These are phyloP conservation scores for Nothopassalora personata DNA, from an alignment of 2,329 filamentous ascomycete species.

Conservation along the genomic window DNA sequence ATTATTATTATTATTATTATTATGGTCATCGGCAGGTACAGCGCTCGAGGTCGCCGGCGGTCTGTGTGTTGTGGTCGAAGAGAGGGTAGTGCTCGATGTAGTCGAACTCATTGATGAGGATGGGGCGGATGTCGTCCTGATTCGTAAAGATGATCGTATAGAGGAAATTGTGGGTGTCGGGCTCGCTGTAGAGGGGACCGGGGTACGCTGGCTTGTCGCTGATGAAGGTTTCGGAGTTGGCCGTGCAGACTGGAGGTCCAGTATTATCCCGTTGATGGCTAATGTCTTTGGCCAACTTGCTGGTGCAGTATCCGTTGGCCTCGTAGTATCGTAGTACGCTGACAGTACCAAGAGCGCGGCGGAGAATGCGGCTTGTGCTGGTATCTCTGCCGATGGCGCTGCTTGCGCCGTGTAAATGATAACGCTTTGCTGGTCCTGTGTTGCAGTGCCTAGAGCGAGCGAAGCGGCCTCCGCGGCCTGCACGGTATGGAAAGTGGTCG, in stretches of 20 bases:
- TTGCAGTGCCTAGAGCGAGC: background rate
- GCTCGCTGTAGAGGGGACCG: background rate
- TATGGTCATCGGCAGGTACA: background rate
- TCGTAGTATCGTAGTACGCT: background rate
- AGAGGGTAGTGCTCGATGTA: background rate
- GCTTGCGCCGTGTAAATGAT: background rate
- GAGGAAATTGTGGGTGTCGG: background rate
- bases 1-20: background rate
- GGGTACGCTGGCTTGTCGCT: background rate
- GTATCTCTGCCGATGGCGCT: background rate
- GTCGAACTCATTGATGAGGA: background rate
- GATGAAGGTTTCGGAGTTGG: background rate
- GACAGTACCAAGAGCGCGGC: background rate
- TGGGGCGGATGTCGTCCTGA: background rate
- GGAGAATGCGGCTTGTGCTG: background rate
- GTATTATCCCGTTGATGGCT: slow-evolving; percentile 2
- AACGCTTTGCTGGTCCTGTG: background rate
- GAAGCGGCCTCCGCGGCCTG: background rate
- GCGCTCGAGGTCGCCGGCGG: background rate
- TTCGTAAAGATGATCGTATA: background rate
- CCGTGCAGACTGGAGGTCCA: background rate
- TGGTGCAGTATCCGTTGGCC: background rate
- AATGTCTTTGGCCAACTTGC: slow-evolving; percentile 1
- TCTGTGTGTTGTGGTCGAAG: background rate
- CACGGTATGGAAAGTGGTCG: background rate